Evolutionary conservation across 306 rosid genomes (phyloP).

Genomic region (Castanea mollissima): DNA sequence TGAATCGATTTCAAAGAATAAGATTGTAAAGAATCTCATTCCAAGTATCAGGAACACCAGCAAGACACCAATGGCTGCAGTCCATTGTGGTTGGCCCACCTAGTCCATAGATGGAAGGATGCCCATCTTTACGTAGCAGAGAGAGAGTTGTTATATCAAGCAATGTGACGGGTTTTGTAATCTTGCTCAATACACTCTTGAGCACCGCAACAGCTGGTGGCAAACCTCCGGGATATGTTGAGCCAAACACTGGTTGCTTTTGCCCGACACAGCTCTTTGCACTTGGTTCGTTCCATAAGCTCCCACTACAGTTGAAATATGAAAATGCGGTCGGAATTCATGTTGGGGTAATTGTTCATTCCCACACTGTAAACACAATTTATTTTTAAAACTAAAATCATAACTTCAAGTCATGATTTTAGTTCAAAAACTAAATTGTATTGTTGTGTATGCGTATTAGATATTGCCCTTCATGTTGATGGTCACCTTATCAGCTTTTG

Average conservation of each 20-base stretch:
- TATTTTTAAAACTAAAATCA: too few species aligned
- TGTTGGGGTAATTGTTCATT: not conserved
- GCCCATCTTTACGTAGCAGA: constrained; percentile 77
- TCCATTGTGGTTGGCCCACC: constrained; percentile 49
- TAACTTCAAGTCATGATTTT: too few species aligned
- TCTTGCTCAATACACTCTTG: constrained; percentile 49
- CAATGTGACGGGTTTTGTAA: constrained; percentile 57
- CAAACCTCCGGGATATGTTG: constrained; percentile 66
- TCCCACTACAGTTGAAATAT: constrained; percentile 49
- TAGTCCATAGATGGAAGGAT: constrained; percentile 79
- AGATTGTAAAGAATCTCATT: constrained; percentile 71
- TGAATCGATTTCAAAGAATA: constrained; percentile 25
- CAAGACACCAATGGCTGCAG: constrained; percentile 93
- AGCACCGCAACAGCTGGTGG: constrained; percentile 65
- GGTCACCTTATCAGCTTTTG: too few species aligned
- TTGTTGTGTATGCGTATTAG: too few species aligned
- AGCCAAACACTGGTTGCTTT: constrained; percentile 51
- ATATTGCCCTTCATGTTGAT: too few species aligned
- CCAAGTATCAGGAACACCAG: constrained; percentile 98
- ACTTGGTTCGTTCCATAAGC: constrained; percentile 63
- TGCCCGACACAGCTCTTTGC: constrained; percentile 61
- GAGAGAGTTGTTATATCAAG: constrained; percentile 79
- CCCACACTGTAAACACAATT: not conserved
- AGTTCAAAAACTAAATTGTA: not conserved
- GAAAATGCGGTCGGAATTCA: not conserved